These are phyloP conservation scores for Persicaria maculosa DNA, from an alignment of 148 eudicot genomes.

Conservation along the genomic window DNA sequence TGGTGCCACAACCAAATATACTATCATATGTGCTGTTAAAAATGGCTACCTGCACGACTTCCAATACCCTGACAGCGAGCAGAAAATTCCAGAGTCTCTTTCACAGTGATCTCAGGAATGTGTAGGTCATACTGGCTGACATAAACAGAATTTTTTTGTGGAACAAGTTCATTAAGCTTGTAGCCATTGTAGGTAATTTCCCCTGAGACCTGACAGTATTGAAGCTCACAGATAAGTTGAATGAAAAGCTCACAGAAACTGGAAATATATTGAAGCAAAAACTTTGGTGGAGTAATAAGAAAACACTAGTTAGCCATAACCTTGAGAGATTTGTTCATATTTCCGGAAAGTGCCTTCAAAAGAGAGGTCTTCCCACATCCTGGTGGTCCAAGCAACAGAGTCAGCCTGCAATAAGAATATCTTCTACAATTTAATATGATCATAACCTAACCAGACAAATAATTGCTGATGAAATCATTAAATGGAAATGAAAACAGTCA, in stretches of 20 bases:
- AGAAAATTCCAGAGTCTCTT: conserved; percentile 72
- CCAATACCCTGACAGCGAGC: conserved; percentile 74
- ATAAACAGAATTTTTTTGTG: conserved; percentile 70
- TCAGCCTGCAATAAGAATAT: conserved; percentile 40
- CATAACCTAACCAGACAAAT: too few relatives aligned
- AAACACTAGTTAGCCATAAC: too few relatives aligned
- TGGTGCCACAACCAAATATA: not conserved
- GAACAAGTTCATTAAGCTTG: conserved; percentile 43
- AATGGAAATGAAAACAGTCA: too few relatives aligned
- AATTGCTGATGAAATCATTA: too few relatives aligned
- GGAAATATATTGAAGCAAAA: too few relatives aligned
- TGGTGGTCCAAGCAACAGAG: conserved; percentile 74
- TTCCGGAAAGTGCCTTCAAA: conserved; percentile 65
- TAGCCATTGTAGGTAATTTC: too few relatives aligned
- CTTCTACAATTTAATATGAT: too few relatives aligned
- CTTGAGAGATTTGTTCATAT: conserved; percentile 52
- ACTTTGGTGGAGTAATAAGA: too few relatives aligned
- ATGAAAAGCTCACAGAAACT: too few relatives aligned
- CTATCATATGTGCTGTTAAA: not conserved
- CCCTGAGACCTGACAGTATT: too few relatives aligned
- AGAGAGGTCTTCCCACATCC: conserved; percentile 80
- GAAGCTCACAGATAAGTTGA: too few relatives aligned
- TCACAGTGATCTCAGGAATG: conserved; percentile 69
- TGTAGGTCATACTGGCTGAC: conserved; percentile 65
- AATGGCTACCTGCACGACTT: conserved; percentile 46